phyloP scores from a whole-genome alignment of 495 filamentous ascomycete genomes.

The Bryoglossum gracile region DNA sequence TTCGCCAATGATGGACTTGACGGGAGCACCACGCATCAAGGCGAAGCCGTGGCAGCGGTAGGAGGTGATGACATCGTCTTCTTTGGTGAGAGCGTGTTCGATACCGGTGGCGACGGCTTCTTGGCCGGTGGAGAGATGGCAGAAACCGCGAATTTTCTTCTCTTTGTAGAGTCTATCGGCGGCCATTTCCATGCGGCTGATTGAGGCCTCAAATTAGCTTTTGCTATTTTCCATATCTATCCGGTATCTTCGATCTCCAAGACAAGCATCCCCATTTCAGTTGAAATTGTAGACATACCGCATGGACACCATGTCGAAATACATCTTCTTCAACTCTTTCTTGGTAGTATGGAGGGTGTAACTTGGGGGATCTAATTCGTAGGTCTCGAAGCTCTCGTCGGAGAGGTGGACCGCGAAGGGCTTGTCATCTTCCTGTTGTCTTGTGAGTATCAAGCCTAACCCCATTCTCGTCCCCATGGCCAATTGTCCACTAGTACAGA shows the following conservation, averaged over 20 bases:
- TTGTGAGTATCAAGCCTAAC: background rate
- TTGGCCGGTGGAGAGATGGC: conserved; percentile 94
- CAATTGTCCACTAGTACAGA: background rate
- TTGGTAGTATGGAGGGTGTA: conserved; percentile 92
- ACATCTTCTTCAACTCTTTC: conserved; percentile 97
- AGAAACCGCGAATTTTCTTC: conserved; percentile 99
- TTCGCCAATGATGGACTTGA: conserved; percentile 94
- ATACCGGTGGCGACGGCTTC: conserved; percentile 96
- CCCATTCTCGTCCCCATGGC: background rate
- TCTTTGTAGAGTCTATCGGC: conserved; percentile 97
- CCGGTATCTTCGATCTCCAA: background rate
- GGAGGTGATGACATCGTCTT: conserved; percentile 92
- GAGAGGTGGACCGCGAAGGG: conserved; percentile 87
- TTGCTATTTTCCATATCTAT: background rate
- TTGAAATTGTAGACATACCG: conserved; percentile 49
- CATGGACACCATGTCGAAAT: conserved; percentile 91
- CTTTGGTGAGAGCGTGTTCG: conserved; percentile 85
- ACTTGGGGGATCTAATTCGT: conserved; percentile 91
- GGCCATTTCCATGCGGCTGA: conserved; percentile 99
- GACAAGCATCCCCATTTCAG: no score
- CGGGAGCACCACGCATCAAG: conserved; percentile 86
- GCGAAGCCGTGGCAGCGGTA: conserved; percentile 99
- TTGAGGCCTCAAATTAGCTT: background rate
- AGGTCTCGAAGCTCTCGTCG: conserved; percentile 98
- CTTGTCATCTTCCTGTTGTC: conserved; percentile 77